Conservation (phyloP, 2,329 filamentous ascomycete species). For the Trichoderma breve region DNA sequence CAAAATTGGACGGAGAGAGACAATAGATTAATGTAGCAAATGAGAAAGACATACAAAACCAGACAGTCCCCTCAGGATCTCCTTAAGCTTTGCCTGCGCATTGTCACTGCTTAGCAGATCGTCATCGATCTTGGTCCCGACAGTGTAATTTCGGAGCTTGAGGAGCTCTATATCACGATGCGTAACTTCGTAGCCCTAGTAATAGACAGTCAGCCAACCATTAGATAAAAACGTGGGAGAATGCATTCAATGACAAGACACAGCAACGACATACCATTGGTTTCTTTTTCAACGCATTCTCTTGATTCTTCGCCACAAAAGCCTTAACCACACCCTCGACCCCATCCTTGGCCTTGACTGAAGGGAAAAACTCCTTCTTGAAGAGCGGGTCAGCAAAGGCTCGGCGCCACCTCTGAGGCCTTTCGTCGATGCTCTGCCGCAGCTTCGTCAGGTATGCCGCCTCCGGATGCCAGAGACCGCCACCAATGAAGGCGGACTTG, state of each 20-base stretch:
- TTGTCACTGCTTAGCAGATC: slow-evolving; percentile 59
- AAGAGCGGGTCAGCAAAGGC: slow-evolving; percentile 62
- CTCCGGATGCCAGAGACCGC: slow-evolving; percentile 80
- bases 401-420: slow-evolving; percentile 66
- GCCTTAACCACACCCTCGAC: slow-evolving; percentile 60
- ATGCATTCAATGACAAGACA: not conserved
- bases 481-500: slow-evolving; percentile 68
- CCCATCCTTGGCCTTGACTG: slow-evolving; percentile 32
- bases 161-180: slow-evolving; percentile 79
- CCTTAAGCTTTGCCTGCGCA: slow-evolving; percentile 63
- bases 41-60: slow-evolving; percentile 63
- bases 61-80: slow-evolving; percentile 65
- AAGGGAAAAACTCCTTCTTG: slow-evolving; percentile 62
- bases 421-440: slow-evolving; percentile 71
- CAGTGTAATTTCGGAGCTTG: slow-evolving; percentile 75
- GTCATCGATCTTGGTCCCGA: slow-evolving; percentile 66
- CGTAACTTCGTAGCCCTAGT: slow-evolving; percentile 68
- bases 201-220: not conserved
- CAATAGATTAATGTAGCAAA: not conserved
- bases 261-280: slow-evolving; percentile 64
- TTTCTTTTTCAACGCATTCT: slow-evolving; percentile 77
- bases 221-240: not conserved
- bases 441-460: slow-evolving; percentile 62
- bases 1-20: not conserved
- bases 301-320: slow-evolving; percentile 68